Base-by-base conservation (phyloP, 768 basidiomycete genomes). In the Heimioporus sp. region DNA sequence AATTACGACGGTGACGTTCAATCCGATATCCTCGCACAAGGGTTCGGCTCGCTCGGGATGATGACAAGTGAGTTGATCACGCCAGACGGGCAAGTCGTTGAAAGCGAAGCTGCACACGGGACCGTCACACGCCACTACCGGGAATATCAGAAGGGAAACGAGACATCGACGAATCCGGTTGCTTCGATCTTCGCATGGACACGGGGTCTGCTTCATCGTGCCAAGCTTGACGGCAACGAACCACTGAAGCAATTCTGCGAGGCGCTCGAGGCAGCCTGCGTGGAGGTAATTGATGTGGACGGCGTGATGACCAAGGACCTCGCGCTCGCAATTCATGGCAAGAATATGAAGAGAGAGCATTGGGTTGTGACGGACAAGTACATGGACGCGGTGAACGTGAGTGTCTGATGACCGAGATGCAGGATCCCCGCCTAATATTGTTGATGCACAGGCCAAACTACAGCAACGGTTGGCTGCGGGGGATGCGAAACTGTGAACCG, bases 141-240 rank as follows among this genome's bases (percentile, higher is more conserved):
- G 51, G 96, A 98, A 73, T 87, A 83, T 68, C 96, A 98, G 72
- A 96, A 98, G 77, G 96, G 96, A 46, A 86, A 87, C 53, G 97
- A 98, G 76, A 98, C 96, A 11, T 94, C 91, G 51, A 99, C 96
- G 43, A 99, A 99, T 81, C 95, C 96, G 37, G 94, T 98, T 60
- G 96, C 96, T 41, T 93, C 90, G 51, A 98, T 99, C 76, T 98
- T 95, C 63, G 96, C 96, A 9, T 99, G 96, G 96, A 98, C 96
- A 15, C 86, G 97, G 42, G 96, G 96, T 0, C 79, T 99, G 38
- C 73, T 92, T 48, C 92, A 93, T 74, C 87, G 94, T 59, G 95
- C 94, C 57, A 93, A 92, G 76, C 79, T 98, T 31, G 96, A 99
- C 65, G 75, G 74, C 37, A 98, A 96, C 67, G 82, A 81, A 19